These are phyloP conservation scores for Funneliformis geosporum DNA, from an alignment of 192 early-diverging fungal species.

Conservation along the genomic window DNA sequence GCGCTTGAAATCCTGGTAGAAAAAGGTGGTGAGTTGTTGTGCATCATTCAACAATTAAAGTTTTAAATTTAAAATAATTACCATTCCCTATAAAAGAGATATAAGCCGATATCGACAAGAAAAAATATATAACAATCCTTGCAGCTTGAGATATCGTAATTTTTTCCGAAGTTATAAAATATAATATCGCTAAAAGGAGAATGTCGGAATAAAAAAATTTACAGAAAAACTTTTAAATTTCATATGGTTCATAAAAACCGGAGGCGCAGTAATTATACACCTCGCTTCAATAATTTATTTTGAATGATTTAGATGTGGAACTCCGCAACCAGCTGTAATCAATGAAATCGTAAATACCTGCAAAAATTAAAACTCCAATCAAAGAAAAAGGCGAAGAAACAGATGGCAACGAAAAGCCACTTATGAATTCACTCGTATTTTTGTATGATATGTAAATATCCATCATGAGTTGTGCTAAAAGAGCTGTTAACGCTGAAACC, in stretches of 20 bases:
- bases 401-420: not conserved
- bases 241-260: not conserved
- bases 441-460: not conserved
- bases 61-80: not conserved
- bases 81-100: not conserved
- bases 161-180: not conserved
- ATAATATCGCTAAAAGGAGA: not conserved
- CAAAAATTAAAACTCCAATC: not conserved
- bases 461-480: not conserved
- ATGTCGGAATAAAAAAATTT: not conserved
- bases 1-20: not conserved
- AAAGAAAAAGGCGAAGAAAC: not conserved
- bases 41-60: not conserved
- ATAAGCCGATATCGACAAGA: not conserved
- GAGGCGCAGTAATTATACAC: not conserved
- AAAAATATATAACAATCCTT: not conserved
- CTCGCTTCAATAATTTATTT: too few relatives aligned
- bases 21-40: not conserved
- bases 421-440: not conserved
- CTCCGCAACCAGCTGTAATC: too few relatives aligned
- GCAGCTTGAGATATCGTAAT: constrained; percentile 7
- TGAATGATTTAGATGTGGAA: too few relatives aligned
- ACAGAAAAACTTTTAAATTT: not conserved
- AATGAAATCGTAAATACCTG: not conserved
- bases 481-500: not conserved